Evolutionary conservation across 73 alveolate species (phyloP), one percentile per base, ranked within the genome.

Genomic region (Paramecium primaurelia): DNA sequence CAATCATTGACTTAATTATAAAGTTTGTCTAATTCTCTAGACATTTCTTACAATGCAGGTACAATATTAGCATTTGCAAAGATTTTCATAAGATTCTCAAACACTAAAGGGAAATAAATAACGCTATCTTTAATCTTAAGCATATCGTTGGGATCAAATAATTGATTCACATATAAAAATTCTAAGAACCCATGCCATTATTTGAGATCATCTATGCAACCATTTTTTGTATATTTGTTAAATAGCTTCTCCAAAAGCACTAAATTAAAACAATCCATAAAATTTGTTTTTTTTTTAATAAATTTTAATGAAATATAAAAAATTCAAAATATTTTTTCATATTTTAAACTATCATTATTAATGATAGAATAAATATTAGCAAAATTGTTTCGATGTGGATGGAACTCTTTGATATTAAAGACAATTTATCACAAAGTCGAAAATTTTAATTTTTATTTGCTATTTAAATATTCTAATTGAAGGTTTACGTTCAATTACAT

Each of bases 1-100:
- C 91, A 80, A 80, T 80, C 91, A 80, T 80, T 80, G 8, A 80
- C 91, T 49, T 45, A 45, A 20, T 80, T 80, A 36, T 80, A 80
- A 20, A 80, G 49, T 45, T 80, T 80, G 38, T 80, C 91, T 28
- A 80, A 80, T 45, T 49, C 30, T 26, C 34, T 80, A 25, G 91
- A 80, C 47, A 45, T 80, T 40, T n/a, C 49, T 26, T 22, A 45
- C 18, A 80, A 22, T 20, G 91, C 26, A 11, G 73, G 47, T 25
- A 80, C 11, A 8, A 80, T 42, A 36, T 80, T 80, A 0, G 91
- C 49, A 47, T 80, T 80, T 8, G 73, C 73, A 10, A 80, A 11
- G 6, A 80, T 80, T 80, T 80, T 80, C 32, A 3, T 42, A 8
- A 80, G 34, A 49, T 80, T 80, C 14, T 80, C 91, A 80, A 80